Base-by-base conservation (phyloP, 1,284 basidiomycete genomes). In the Trametes polyzona region DNA sequence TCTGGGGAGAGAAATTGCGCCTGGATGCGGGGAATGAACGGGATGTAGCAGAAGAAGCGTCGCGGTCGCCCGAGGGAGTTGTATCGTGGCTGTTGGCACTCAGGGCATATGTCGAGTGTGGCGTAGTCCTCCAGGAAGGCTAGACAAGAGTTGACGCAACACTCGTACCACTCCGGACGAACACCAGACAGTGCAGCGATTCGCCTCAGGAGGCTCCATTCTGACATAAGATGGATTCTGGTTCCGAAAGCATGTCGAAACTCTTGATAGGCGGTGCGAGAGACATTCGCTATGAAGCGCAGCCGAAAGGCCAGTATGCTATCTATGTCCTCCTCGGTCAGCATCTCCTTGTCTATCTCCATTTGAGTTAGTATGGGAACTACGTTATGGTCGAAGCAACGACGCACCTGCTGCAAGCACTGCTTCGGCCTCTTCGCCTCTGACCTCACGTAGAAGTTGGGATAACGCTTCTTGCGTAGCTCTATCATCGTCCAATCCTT, bases 121-220 rank as follows among this genome's bases (percentile, higher is more conserved):
- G 57, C 64, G 55, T 70, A 65, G 1, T 61, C 55, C 1, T 73
- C 73, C 14, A 64, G 59, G 59, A 63, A 78, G 46, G 67, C 70
- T 44, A 62, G 60, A 52, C 76, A 78, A 2, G 72, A 72, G 26
- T 71, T 69, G 17, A 65, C 17, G 51, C 76, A 78, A 57, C 75
- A 78, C 59, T 77, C 60, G 50, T 74, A 75, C 0, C 40, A 44
- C 5, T 59, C 58, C 0, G 71, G 71, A 16, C 65, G 50, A 39
- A 74, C 53, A 2, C 65, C 69, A 3, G 74, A 64, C n/a, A 75
- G 60, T 42, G 64, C 62, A 7, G 57, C 63, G 7, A 67, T 57
- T n/a, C 64, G 68, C 6, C 30, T 16, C 16, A 44, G 26, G 17
- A 44, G 24, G 8, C 14, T 21, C 42, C 42, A 44, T 12, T 44